Conservation (phyloP, 176 grass and related monocot genomes). For the Coix lacrymajobi region DNA sequence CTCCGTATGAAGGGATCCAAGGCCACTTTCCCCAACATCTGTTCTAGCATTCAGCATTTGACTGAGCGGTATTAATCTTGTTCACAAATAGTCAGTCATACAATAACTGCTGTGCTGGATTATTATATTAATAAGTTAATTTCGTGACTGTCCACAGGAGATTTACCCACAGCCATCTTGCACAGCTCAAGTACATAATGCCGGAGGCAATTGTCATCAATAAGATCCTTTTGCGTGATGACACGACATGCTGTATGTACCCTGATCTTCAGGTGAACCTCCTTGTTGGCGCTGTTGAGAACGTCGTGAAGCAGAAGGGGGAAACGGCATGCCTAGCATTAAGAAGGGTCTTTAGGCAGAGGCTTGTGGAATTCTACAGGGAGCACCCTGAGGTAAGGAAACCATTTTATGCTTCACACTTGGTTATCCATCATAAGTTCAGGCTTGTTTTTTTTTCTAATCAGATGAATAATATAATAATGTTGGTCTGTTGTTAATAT, state of each 20-base stretch:
- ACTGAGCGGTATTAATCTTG: constrained; percentile 39
- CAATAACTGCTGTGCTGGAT: neutral
- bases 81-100: neutral
- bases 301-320: constrained; percentile 41
- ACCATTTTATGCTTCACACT: neutral
- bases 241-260: constrained; percentile 80
- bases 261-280: constrained; percentile 73
- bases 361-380: constrained; percentile 65
- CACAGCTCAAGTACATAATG: constrained; percentile 77
- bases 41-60: constrained; percentile 58
- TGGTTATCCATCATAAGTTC: neutral
- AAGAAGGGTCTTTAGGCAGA: constrained; percentile 71
- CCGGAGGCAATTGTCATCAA: constrained; percentile 65
- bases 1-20: constrained; percentile 65
- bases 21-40: constrained; percentile 66
- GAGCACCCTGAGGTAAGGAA: constrained; percentile 65
- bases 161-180: constrained; percentile 73
- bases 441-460: neutral
- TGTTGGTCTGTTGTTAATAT: neutral
- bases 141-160: constrained; percentile 40
- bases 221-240: constrained; percentile 65
- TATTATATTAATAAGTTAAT: neutral
- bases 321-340: constrained; percentile 53
- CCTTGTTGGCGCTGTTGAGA: constrained; percentile 35
- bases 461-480: neutral